These are phyloP conservation scores for Lactifluus subvellereus DNA, from an alignment of 768 basidiomycete genomes.

Conservation along the genomic window DNA sequence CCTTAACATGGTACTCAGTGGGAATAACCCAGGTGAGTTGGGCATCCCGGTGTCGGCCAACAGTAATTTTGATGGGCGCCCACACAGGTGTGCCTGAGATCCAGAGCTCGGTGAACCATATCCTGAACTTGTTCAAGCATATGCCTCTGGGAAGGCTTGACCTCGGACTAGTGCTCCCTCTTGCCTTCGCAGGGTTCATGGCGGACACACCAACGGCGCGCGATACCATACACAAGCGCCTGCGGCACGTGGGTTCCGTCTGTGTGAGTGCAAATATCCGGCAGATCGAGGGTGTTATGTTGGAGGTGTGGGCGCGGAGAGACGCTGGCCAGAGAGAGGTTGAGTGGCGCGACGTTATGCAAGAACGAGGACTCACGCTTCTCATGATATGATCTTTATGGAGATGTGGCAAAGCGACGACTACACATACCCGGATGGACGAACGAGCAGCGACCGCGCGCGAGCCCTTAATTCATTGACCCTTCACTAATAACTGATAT, in stretches of 20 bases:
- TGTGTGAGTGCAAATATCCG: conserved; percentile 17
- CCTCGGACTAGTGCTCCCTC: conserved; percentile 20
- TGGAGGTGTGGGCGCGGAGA: conserved; percentile 22
- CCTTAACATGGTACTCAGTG: conserved; percentile 24
- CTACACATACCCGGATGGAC: conserved; percentile 6
- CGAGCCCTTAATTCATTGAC: conserved; percentile 13
- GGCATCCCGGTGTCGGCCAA: neutral
- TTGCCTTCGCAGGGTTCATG: conserved; percentile 20
- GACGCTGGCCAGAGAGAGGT: conserved; percentile 16
- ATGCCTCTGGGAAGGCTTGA: conserved; percentile 20
- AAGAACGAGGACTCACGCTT: conserved; percentile 23
- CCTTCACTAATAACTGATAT: conserved; percentile 12
- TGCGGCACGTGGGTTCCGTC: conserved; percentile 14
- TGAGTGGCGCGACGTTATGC: conserved; percentile 25
- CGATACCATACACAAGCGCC: conserved; percentile 17
- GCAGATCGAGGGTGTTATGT: conserved; percentile 19
- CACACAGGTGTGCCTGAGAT: conserved; percentile 24
- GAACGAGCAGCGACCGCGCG: neutral
- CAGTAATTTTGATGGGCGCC: conserved; percentile 12
- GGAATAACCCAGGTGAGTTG: conserved; percentile 23
- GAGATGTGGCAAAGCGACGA: conserved; percentile 1
- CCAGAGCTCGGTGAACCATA: conserved; percentile 15
- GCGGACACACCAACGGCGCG: conserved; percentile 17
- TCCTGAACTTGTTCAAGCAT: conserved; percentile 20
- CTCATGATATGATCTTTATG: conserved; percentile 21